phyloP scores from a whole-genome alignment of 2,329 filamentous ascomycete genomes.

The Colletotrichum sp. region DNA sequence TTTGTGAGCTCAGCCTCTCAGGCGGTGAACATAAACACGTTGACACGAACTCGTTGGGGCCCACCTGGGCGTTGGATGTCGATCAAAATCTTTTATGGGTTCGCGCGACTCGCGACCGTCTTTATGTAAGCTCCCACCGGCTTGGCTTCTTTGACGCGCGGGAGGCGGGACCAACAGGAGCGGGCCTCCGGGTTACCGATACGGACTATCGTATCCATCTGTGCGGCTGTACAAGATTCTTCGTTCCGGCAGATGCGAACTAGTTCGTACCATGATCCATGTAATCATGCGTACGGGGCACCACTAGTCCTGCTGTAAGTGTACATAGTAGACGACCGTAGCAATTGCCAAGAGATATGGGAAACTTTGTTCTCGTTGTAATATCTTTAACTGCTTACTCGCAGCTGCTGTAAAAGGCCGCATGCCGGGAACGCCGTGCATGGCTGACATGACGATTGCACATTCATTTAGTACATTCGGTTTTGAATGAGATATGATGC shows the following conservation, averaged over 20 bases:
- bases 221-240: neutral
- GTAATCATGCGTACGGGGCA: neutral
- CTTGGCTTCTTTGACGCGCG: neutral
- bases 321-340: neutral
- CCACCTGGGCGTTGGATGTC: neutral
- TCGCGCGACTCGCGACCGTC: neutral
- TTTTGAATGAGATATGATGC: neutral
- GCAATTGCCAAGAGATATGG: neutral
- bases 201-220: neutral
- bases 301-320: neutral
- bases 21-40: neutral
- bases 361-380: neutral
- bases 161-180: neutral
- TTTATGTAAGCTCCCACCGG: neutral
- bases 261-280: neutral
- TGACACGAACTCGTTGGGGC: neutral
- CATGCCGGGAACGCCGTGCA: neutral
- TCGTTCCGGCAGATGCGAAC: neutral
- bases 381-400: neutral
- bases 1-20: neutral
- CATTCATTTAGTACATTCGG: accelerated
- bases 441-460: neutral
- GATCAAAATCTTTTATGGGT: neutral
- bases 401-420: neutral
- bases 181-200: neutral